Evolutionary conservation across 306 rosid species (phyloP), one percentile per base, ranked within the genome.

Genomic region (Cicer bijugum): DNA sequence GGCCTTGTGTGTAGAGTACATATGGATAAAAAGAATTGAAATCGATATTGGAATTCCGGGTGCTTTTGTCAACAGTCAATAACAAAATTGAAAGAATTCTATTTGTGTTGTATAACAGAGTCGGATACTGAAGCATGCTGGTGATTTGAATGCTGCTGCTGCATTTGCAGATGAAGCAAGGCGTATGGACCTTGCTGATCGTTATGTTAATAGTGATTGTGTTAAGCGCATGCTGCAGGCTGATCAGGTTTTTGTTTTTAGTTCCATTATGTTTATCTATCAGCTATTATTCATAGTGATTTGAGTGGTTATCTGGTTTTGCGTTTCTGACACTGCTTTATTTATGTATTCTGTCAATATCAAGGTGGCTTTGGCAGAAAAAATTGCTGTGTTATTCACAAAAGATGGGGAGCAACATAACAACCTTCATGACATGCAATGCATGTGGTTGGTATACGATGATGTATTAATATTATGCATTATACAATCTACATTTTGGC

Each of bases 401-500:
- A 95, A 95, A 85, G 99, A 95, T 7, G 99, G 99, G 61, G 99
- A 95, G 77, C 97, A 92, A 76, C 96, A 95, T 82, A 95, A 89
- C 84, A 95, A 95, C 81, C 97, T 95, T 48, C 97, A 95, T 84
- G 99, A 95, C 85, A 95, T 95, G 99, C 99, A 95, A 86, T 95
- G 99, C 97, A 95, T 95, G 97, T 95, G 99, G 97, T 91, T 19
- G 8, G 96, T 86, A 78, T 80, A 72, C 68, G 43, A 53, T 39
- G 46, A 59, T 80, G 38, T 67, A 62, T 69, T 68, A 12, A 46
- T 64, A 73, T 74, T 79, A 12, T 59, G 58, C 66, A 60, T 17
- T 23, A 28, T 82, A 2, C 48, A 39, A 43, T 59, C 69, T 46
- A 17, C 64, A 20, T 67, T 63, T 71, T 42, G 60, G 16, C 67